Percentiles rank a stretch among this genome's conserved stretches.
These are phyloP conservation scores for Silene conica DNA, from an alignment of 148 eudicot species.

Conservation along the genomic window DNA sequence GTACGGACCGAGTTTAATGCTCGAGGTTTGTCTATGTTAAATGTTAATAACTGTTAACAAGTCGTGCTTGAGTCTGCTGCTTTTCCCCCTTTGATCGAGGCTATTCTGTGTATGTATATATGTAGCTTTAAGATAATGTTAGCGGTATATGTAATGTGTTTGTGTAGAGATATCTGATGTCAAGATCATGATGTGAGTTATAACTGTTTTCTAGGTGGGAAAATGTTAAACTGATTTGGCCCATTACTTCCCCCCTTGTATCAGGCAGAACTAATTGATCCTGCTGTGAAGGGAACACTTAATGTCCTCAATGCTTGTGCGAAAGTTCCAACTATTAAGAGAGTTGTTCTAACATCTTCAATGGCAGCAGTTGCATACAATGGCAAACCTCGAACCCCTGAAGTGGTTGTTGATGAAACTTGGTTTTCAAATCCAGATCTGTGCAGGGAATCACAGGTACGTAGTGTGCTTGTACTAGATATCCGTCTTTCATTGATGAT, in stretches of 20 bases:
- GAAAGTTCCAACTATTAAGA: constrained; percentile 38
- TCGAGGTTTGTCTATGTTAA: not conserved
- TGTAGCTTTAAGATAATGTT: not conserved
- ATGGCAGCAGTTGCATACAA: constrained; percentile 40
- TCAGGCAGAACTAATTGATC: constrained; percentile 50
- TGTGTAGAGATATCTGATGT: not conserved
- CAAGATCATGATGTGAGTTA: not conserved
- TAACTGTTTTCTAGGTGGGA: not conserved
- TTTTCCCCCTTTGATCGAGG: not conserved
- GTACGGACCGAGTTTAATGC: not conserved
- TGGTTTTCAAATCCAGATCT: constrained; percentile 41
- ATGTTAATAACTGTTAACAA: not conserved
- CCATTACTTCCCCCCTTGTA: not conserved
- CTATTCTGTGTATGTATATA: no score
- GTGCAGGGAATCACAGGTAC: constrained; percentile 40
- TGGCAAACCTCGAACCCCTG: constrained; percentile 32
- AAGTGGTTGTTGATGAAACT: constrained; percentile 46
- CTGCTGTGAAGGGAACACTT: constrained; percentile 59
- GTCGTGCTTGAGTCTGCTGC: not conserved
- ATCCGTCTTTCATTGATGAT: not conserved
- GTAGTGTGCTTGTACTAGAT: constrained; percentile 8
- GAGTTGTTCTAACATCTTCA: constrained; percentile 56
- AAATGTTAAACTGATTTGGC: not conserved
- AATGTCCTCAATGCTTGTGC: constrained; percentile 50
- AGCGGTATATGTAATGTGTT: not conserved